Evolutionary conservation across 2,329 filamentous ascomycete genomes (phyloP).

Genomic region (Talaromyces amestolkiae): DNA sequence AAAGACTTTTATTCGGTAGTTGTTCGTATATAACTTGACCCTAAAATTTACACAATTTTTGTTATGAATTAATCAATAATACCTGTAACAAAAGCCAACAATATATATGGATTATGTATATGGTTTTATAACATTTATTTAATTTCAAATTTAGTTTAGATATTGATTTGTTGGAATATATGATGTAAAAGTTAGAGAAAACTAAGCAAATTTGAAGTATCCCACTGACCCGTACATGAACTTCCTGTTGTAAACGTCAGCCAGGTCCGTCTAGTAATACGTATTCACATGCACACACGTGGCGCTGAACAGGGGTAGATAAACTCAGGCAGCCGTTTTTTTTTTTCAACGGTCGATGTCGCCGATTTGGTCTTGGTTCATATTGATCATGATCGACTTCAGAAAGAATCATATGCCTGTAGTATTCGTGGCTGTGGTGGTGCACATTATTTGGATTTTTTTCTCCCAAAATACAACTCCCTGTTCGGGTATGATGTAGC

Average conservation of each 20-base stretch:
- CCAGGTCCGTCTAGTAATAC: background rate
- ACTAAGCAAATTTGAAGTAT: no score
- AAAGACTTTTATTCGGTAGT: no score
- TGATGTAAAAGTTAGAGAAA: no score
- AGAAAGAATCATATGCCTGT: background rate
- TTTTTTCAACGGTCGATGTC: background rate
- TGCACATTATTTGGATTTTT: background rate
- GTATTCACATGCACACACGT: background rate
- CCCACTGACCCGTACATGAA: no score
- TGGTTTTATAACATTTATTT: no score
- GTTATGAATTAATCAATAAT: no score
- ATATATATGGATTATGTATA: no score
- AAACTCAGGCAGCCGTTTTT: background rate
- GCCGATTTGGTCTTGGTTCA: background rate
- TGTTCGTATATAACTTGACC: no score
- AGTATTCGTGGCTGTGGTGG: background rate
- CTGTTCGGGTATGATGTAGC: background rate
- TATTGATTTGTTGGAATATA: no score
- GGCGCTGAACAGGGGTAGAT: conserved; percentile 12
- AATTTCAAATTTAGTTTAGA: no score
- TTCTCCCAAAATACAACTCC: background rate
- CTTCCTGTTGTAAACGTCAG: background rate
- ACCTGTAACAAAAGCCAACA: no score
- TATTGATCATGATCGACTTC: background rate
- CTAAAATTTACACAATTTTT: no score